These are phyloP conservation scores for Uromyces viciae-fabae DNA, from an alignment of 1,284 basidiomycete genomes.

Conservation along the genomic window DNA sequence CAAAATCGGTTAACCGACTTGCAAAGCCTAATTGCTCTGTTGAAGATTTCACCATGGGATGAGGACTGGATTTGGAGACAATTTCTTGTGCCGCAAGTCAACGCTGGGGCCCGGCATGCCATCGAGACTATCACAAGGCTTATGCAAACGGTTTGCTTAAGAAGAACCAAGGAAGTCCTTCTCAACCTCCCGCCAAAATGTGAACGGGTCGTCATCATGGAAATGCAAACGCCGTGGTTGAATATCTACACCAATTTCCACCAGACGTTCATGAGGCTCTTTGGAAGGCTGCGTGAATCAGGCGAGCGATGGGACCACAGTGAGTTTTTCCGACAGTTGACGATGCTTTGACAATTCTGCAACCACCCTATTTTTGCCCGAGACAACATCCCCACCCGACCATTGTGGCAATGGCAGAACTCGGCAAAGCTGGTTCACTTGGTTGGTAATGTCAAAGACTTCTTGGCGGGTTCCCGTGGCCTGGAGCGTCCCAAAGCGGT, in stretches of 20 bases:
- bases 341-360: not conserved
- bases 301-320: not conserved
- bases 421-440: not conserved
- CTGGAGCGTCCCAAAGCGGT: not conserved
- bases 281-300: not conserved
- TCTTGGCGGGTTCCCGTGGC: not conserved
- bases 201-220: not conserved
- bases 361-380: not conserved
- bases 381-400: not conserved
- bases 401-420: not conserved
- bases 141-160: not conserved
- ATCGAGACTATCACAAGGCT: not conserved
- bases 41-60: not conserved
- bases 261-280: not conserved
- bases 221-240: not conserved
- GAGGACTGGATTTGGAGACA: not conserved
- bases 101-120: not conserved
- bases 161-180: not conserved
- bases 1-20: constrained; percentile 54
- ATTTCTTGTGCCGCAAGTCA: not conserved
- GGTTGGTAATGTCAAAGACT: not conserved
- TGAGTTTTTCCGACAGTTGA: not conserved
- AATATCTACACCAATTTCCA: not conserved
- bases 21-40: constrained; percentile 49
- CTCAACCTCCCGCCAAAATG: not conserved